Conservation (phyloP, 2,329 filamentous ascomycete species). For the Orbilia blumenaviensis region DNA sequence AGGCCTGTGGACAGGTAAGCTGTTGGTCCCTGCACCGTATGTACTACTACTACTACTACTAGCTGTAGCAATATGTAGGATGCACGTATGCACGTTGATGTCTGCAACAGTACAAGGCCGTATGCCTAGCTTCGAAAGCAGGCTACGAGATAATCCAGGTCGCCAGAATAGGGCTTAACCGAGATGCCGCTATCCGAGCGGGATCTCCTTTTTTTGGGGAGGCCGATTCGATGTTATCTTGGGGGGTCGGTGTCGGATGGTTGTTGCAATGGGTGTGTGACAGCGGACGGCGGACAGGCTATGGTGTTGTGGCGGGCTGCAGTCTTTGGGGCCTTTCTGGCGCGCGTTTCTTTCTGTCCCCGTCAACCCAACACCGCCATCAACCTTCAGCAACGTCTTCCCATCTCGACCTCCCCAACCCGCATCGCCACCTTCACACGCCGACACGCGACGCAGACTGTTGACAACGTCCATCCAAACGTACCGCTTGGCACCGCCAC, state of each 20-base stretch:
- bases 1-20: slow-evolving; percentile 39
- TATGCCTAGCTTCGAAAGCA: neutral
- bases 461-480: neutral
- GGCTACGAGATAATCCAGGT: neutral
- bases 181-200: neutral
- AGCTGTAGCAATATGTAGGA: too few species aligned
- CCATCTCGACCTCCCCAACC: neutral
- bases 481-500: neutral
- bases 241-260: neutral
- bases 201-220: neutral
- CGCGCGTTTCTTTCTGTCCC: slow-evolving; percentile 34
- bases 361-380: neutral
- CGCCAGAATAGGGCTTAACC: neutral
- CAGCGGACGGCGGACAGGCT: neutral
- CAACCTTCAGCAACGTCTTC: neutral
- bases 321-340: neutral
- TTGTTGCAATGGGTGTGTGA: neutral
- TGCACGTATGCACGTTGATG: slow-evolving; percentile 1
- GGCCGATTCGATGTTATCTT: neutral
- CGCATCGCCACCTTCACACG: slow-evolving; percentile 20
- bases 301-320: slow-evolving; percentile 11
- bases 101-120: neutral
- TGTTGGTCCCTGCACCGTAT: neutral
- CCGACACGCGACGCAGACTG: neutral
- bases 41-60: too few species aligned